Percentiles rank a stretch among this genome's conserved stretches.
Evolutionary conservation across 2,329 filamentous ascomycete genomes (phyloP).

Genomic region (Exophiala sp.): DNA sequence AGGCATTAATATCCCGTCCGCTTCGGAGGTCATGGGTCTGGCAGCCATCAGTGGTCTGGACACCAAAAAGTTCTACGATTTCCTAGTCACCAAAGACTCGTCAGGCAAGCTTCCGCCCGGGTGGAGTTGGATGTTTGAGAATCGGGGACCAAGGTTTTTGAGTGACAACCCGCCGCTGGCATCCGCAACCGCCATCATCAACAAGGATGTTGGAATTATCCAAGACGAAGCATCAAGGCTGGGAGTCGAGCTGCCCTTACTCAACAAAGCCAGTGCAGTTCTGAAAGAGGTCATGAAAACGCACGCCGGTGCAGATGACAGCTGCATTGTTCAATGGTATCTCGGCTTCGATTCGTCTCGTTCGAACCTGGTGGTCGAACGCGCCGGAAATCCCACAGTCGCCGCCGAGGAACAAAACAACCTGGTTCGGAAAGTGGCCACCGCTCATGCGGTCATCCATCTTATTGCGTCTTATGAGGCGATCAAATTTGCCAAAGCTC

Average conservation of each 20-base stretch:
- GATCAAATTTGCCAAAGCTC: constrained; percentile 25
- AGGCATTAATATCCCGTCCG: constrained; percentile 56
- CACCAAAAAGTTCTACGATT: constrained; percentile 38
- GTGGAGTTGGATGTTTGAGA: constrained; percentile 59
- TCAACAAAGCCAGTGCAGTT: constrained; percentile 24
- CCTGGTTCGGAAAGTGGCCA: constrained; percentile 17
- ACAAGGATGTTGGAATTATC: constrained; percentile 48
- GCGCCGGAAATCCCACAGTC: constrained; percentile 14
- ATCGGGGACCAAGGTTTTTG: constrained; percentile 52
- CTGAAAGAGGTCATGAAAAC: constrained; percentile 26
- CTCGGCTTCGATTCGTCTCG: constrained; percentile 23
- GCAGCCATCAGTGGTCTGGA: constrained; percentile 53
- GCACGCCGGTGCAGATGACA: constrained; percentile 25
- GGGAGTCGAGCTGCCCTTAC: constrained; percentile 23
- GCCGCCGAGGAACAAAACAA: constrained; percentile 9
- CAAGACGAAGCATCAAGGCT: constrained; percentile 26
- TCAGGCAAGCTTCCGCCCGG: constrained; percentile 37
- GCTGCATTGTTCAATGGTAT: constrained; percentile 27
- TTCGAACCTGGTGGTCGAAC: constrained; percentile 18
- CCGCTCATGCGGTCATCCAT: constrained; percentile 24
- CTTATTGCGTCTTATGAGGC: constrained; percentile 25
- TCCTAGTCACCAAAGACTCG: constrained; percentile 32
- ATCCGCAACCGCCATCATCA: constrained; percentile 55
- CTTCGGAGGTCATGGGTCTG: constrained; percentile 56
- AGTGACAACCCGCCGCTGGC: constrained; percentile 50